Evolutionary conservation across 768 basidiomycete species (phyloP).

Genomic region (Boletus speciosus): DNA sequence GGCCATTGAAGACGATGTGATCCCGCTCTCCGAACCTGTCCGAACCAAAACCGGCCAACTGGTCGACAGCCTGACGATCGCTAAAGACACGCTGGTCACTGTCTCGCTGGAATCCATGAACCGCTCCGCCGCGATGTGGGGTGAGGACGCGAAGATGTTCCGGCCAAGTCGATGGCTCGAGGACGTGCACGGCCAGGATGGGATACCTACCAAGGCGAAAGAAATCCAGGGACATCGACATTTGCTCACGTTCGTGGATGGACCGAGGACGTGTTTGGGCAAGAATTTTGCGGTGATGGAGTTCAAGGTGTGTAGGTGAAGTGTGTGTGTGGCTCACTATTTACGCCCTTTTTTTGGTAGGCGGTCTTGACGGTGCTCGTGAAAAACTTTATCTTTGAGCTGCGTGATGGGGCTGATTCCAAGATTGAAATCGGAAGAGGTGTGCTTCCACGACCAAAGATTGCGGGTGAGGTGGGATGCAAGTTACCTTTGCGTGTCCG

Average conservation of each 20-base stretch:
- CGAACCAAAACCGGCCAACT: constrained; percentile 37
- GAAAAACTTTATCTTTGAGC: constrained; percentile 34
- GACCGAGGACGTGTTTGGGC: constrained; percentile 46
- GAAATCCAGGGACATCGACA: constrained; percentile 48
- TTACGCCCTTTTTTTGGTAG: constrained; percentile 21
- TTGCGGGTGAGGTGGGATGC: constrained; percentile 18
- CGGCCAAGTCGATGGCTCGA: constrained; percentile 62
- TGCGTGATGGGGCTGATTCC: constrained; percentile 35
- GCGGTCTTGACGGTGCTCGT: constrained; percentile 41
- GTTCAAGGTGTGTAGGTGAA: constrained; percentile 22
- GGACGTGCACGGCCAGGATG: constrained; percentile 12
- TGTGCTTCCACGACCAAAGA: too few species aligned
- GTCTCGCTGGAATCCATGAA: constrained; percentile 48
- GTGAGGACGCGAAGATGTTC: constrained; percentile 44
- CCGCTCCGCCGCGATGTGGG: constrained; percentile 53
- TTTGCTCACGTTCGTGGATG: constrained; percentile 25
- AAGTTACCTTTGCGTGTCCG: constrained; percentile 24
- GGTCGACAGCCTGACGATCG: constrained; percentile 39
- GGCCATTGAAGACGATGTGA: constrained; percentile 50
- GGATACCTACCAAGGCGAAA: constrained; percentile 27
- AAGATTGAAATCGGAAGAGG: constrained; percentile 4
- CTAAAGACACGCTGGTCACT: constrained; percentile 45
- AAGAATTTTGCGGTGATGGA: constrained; percentile 42
- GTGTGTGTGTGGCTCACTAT: too few species aligned
- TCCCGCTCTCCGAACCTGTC: constrained; percentile 53